Evolutionary conservation across 73 alveolate species (phyloP).

Genomic region (Breviolum minutum): DNA sequence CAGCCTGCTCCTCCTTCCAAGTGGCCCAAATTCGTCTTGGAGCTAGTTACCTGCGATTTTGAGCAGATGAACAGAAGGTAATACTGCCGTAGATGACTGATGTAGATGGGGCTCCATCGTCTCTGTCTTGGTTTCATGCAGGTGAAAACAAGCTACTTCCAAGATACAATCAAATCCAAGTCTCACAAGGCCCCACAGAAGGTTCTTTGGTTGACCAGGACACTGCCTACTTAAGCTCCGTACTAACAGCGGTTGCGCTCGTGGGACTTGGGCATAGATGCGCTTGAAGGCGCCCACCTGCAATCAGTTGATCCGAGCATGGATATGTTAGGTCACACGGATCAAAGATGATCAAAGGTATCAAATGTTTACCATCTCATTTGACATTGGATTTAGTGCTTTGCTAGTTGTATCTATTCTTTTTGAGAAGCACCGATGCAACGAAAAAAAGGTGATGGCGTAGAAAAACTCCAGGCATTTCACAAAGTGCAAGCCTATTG

Average conservation of each 20-base stretch:
- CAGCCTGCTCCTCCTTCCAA: conserved; percentile 91
- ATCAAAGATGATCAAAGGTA: neutral
- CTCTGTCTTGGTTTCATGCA: neutral
- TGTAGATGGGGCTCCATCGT: too few relatives aligned
- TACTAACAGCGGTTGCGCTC: conserved; percentile 58
- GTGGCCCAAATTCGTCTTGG: conserved; percentile 88
- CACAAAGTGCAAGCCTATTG: too few relatives aligned
- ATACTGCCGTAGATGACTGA: too few relatives aligned
- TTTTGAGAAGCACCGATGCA: neutral
- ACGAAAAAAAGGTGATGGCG: neutral
- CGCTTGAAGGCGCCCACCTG: conserved; percentile 92
- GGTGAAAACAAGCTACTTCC: neutral
- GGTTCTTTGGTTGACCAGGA: neutral
- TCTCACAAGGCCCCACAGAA: neutral
- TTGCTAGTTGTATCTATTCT: too few relatives aligned
- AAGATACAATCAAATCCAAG: too few relatives aligned
- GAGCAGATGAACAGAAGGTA: too few relatives aligned
- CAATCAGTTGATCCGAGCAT: too few relatives aligned
- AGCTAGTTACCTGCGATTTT: conserved; percentile 53
- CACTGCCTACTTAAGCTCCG: neutral
- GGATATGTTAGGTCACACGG: neutral
- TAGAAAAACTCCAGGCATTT: too few relatives aligned
- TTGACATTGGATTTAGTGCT: too few relatives aligned
- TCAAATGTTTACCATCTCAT: too few relatives aligned
- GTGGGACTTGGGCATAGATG: conserved; percentile 54